Base-by-base conservation (phyloP, 2,329 filamentous ascomycete species). In the Trichoderma sp. region DNA sequence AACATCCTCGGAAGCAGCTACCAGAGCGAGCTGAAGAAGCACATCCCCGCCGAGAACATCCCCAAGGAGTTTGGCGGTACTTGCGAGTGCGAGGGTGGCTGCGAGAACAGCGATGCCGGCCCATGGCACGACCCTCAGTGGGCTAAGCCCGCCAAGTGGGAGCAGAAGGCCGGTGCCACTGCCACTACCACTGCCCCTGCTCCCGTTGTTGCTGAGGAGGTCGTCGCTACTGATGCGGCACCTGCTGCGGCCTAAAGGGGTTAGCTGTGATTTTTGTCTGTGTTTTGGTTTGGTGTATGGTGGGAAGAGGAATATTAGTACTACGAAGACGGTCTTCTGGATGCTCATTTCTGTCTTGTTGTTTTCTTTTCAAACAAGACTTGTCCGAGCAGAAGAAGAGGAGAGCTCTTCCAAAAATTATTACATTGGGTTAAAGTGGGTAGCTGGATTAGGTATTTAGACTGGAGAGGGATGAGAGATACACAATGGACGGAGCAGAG, bases 21-120 rank as follows among this genome's bases (percentile, higher is more conserved):
- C 84, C 87, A 96, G 85, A 89, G 87, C 76, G 92, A 97, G 80
- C 85, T 99, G 68, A 84, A 97, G 70, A 86, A 83, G 69, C 96
- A 99, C 83, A 87, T 99, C 3, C 91, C 94, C 1, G 86, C 89
- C 65, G 94, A 97, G 86, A 97, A 97, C 83, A 85, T 99, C 71
- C 96, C 96, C 71, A 90, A 89, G 81, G 84, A 88, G 70, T 95
- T 97, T 75, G 96, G 96, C 72, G 96, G 96, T 71, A 85, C 81
- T 51, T 99, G 96, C 82, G 80, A 90, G 71, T 99, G 96, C 81
- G 79, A 84, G 39, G 93, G 92, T 69, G 94, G 94, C 71, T 99
- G 96, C 82, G 83, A 87, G 79, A 82, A 97, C 76, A 96, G 93
- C 81, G 94, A 99, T 79, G 89, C 89, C 71, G 96, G 96, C 64